Evolutionary conservation across 768 basidiomycete genomes (phyloP).

Genomic region (Phylloporus sp.): DNA sequence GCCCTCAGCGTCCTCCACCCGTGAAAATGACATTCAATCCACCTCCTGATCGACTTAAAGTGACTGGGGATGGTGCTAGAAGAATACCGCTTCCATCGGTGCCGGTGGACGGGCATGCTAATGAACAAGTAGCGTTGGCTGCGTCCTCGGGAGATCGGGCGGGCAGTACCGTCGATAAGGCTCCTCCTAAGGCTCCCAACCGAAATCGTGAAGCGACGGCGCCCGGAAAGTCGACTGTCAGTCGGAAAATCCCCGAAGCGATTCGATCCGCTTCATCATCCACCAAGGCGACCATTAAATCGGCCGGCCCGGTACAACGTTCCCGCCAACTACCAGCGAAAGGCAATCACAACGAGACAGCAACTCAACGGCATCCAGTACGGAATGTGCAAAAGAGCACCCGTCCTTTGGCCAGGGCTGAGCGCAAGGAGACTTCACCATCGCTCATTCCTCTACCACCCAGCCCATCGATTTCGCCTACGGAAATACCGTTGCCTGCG

Average conservation of each 20-base stretch:
- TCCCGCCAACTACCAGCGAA: slow-evolving; percentile 10
- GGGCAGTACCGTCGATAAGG: neutral
- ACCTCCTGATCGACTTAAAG: slow-evolving; percentile 22
- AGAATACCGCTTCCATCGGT: slow-evolving; percentile 29
- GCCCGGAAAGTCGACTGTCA: slow-evolving; percentile 1
- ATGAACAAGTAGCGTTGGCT: slow-evolving; percentile 1
- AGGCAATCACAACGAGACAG: slow-evolving; percentile 1
- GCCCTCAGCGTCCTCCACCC: slow-evolving; percentile 25
- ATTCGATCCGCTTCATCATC: slow-evolving; percentile 3
- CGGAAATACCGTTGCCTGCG: slow-evolving; percentile 17
- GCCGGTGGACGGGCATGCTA: neutral
- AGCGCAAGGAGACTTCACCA: slow-evolving; percentile 14
- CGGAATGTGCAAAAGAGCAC: slow-evolving; percentile 7
- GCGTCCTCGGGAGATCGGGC: neutral
- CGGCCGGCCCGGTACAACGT: slow-evolving; percentile 4
- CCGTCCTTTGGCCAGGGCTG: slow-evolving; percentile 10
- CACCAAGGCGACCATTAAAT: slow-evolving; percentile 7
- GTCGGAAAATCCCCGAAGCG: slow-evolving; percentile 9
- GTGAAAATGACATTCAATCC: slow-evolving; percentile 20
- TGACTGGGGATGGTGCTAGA: slow-evolving; percentile 28
- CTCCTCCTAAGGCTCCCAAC: slow-evolving; percentile 9
- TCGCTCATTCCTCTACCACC: slow-evolving; percentile 17
- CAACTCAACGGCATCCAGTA: slow-evolving; percentile 8
- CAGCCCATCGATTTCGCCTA: slow-evolving; percentile 18
- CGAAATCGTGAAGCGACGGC: slow-evolving; percentile 1